Percentiles rank a stretch among this genome's conserved stretches.
Evolutionary conservation across 2,329 filamentous ascomycete species (phyloP).

Genomic region (Verticillium zaregamsianum): DNA sequence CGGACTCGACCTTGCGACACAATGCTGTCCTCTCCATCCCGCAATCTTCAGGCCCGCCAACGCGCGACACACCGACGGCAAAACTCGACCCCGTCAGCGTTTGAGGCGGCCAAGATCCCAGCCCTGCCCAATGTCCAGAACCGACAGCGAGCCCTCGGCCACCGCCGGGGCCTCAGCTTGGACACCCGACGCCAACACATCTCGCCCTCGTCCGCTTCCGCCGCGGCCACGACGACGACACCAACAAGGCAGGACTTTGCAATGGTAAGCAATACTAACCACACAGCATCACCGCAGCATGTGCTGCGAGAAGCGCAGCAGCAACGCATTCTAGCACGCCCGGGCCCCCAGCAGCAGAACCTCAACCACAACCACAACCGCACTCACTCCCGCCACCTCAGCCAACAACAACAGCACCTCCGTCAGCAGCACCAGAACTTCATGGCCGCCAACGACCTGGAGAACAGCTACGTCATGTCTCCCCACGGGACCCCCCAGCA

Average conservation of each 20-base stretch:
- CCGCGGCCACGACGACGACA: constrained; percentile 30
- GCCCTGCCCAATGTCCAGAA: constrained; percentile 55
- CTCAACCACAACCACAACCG: constrained; percentile 8
- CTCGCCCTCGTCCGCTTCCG: constrained; percentile 18
- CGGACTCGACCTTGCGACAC: constrained; percentile 67
- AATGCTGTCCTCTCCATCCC: constrained; percentile 73
- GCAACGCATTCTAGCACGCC: constrained; percentile 73
- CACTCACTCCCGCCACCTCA: constrained; percentile 11
- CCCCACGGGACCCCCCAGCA: constrained; percentile 51
- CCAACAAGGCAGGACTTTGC: constrained; percentile 41
- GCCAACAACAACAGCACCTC: constrained; percentile 13
- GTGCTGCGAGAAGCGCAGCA: constrained; percentile 86
- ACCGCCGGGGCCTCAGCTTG: constrained; percentile 81
- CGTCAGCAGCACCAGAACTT: constrained; percentile 21
- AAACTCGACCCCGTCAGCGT: constrained; percentile 76
- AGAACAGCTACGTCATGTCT: constrained; percentile 52
- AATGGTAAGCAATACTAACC: constrained; percentile 51
- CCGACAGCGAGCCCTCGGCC: constrained; percentile 42
- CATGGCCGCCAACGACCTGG: constrained; percentile 33
- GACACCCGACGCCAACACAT: constrained; percentile 65
- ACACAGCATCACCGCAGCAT: constrained; percentile 60
- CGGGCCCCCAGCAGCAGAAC: constrained; percentile 50
- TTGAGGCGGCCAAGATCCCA: constrained; percentile 68
- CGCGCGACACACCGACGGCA: constrained; percentile 74
- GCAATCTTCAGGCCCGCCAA: constrained; percentile 69